Base-by-base conservation (phyloP, 2,329 filamentous ascomycete genomes). In the Pezicula radicicola region DNA sequence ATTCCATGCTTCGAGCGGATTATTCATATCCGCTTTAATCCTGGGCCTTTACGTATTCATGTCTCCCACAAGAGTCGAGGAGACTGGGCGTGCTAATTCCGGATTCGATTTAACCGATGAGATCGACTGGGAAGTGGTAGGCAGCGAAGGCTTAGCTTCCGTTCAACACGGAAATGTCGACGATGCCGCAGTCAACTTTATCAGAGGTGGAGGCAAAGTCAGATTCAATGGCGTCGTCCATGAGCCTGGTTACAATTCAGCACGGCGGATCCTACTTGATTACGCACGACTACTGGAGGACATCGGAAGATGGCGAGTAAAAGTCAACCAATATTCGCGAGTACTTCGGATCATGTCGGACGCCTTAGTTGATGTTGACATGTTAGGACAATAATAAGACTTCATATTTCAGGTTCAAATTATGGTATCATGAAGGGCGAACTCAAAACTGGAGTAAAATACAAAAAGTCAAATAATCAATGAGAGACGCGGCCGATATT, bases 301-400 rank as follows among this genome's bases (percentile, higher is more conserved):
- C 39, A 74, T 77, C 47, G 76, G 75, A 13, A 72, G 75, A 35
- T 77, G 77, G 75, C 76, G 74, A 40, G 54, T 53, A 6, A 51
- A 58, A 55, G 72, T 74, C 41, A 68, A 72, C 50, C 76, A 75
- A 2, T 76, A 78, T 56, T 75, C 72, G 3, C 72, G 77, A 56
- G 75, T 80, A 47, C 60, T 80, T 46, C 74, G 78, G 56, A 79
- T 79, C 27, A 79, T 80, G 77, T 78, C 76, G 58, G 77, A 80
- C 65, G 70, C 72, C 52, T 56, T 74, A 40, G 70, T 72, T 21
- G 71, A 33, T 33, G 30, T 33, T 33, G 30, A 33, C 30, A 33
- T 33, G 30, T 33, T 4, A 13, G 30, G 55, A 8, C 49, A 54
- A 30, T 59, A 44, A 42, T 21, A 30, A 21, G 25, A 46, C 16